These are phyloP conservation scores for Globisporangium viniferum DNA, from an alignment of 352 stramenopile species.

Conservation along the genomic window DNA sequence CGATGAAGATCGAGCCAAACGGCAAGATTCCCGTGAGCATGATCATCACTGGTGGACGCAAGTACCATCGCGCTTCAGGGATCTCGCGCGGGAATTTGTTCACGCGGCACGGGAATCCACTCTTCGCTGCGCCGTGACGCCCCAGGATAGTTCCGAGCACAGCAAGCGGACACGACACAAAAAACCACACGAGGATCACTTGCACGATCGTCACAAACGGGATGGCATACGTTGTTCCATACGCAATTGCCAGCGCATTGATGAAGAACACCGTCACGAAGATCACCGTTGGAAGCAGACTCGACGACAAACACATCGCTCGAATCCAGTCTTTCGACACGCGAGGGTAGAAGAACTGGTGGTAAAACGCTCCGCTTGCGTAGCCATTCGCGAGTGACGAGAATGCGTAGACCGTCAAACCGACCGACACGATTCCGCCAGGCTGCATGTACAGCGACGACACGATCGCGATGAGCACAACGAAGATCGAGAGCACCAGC, in stretches of 20 bases:
- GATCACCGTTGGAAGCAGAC: conserved; percentile 68
- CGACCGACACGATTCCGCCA: conserved; percentile 94
- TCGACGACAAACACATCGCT: conserved; percentile 81
- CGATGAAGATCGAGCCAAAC: conserved; percentile 99
- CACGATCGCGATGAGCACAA: conserved; percentile 96
- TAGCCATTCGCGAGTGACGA: conserved; percentile 90
- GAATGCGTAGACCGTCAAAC: conserved; percentile 94
- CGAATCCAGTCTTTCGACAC: conserved; percentile 90
- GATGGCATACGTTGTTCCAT: conserved; percentile 85
- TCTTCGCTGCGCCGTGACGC: conserved; percentile 89
- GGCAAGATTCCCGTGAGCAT: conserved; percentile 95
- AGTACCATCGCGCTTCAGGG: conserved; percentile 75
- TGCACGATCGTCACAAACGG: conserved; percentile 85
- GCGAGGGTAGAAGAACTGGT: conserved; percentile 91
- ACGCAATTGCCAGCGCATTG: conserved; percentile 77
- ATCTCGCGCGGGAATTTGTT: conserved; percentile 96
- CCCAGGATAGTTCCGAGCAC: conserved; percentile 97
- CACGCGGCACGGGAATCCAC: conserved; percentile 89
- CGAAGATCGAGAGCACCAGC: conserved; percentile 88
- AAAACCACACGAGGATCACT: conserved; percentile 96
- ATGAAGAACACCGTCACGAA: conserved; percentile 89
- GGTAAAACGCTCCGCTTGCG: conserved; percentile 87
- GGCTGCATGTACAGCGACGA: conserved; percentile 96
- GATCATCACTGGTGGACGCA: conserved; percentile 88
- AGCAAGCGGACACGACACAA: conserved; percentile 95